Percentiles rank a stretch among this genome's conserved stretches.
phyloP scores from a whole-genome alignment of 2,329 filamentous ascomycete genomes.

The Neonectria punicea region DNA sequence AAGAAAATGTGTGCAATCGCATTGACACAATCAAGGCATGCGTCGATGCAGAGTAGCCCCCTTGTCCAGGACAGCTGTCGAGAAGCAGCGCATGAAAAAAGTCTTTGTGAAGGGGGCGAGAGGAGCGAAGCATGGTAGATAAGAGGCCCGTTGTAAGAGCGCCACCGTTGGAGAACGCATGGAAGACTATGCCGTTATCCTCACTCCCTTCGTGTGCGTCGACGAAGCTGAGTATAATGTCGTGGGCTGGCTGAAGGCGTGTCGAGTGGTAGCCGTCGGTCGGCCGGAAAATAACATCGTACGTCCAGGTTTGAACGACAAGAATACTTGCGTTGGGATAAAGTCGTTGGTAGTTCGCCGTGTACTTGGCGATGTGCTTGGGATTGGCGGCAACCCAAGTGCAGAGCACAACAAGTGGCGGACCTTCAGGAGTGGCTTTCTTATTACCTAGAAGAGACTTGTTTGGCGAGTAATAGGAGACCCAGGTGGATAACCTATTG shows the following conservation, averaged over 20 bases:
- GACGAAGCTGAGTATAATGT: background rate
- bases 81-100: slow-evolving; percentile 4
- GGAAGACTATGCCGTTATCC: background rate
- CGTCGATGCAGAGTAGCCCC: background rate
- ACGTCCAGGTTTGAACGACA: slow-evolving; percentile 7
- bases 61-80: background rate
- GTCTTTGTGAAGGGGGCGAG: background rate
- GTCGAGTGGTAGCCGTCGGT: slow-evolving; percentile 34
- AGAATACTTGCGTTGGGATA: slow-evolving; percentile 9
- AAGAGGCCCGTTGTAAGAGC: background rate
- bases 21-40: background rate
- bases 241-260: slow-evolving; percentile 39
- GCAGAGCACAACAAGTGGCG: background rate
- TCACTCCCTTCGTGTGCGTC: background rate
- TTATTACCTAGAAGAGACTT: background rate
- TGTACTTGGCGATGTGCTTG: slow-evolving; percentile 10
- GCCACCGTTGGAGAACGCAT: background rate
- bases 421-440: background rate
- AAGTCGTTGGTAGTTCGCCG: background rate
- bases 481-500: background rate
- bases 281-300: background rate
- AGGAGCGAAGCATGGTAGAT: background rate
- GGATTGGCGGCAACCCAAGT: slow-evolving; percentile 4
- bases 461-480: slow-evolving; percentile 5
- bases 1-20: slow-evolving; percentile 1